phyloP scores from a whole-genome alignment of 163 green algal genomes.

The Trebouxiophyceae sp. region DNA sequence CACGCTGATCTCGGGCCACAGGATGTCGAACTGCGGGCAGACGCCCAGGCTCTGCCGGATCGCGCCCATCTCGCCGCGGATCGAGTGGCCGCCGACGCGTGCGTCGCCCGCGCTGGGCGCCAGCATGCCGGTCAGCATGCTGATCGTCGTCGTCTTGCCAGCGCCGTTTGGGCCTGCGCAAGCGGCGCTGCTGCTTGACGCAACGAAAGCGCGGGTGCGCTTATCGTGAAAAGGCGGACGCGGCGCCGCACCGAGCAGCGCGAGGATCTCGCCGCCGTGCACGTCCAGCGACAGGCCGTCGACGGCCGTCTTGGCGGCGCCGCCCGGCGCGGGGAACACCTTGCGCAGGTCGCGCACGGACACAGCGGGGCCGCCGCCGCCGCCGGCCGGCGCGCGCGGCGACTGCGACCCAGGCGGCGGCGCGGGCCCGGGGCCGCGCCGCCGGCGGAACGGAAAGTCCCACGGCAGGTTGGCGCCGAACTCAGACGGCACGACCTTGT shows the following conservation, averaged over 20 bases:
- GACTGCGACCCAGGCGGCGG: not conserved
- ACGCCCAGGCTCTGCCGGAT: conserved; percentile 69
- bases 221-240: too few species aligned
- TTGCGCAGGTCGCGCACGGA: conserved; percentile 40
- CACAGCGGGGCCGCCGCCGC: conserved; percentile 12
- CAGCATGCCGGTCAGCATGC: conserved; percentile 65
- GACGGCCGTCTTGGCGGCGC: conserved; percentile 49
- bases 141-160: conserved; percentile 85
- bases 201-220: too few species aligned
- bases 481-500: conserved; percentile 54
- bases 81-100: conserved; percentile 46
- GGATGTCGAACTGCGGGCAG: conserved; percentile 83
- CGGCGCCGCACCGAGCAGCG: conserved; percentile 49
- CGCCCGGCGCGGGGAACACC: conserved; percentile 31
- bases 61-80: conserved; percentile 47
- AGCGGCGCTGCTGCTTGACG: not conserved
- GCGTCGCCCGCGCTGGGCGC: conserved; percentile 29
- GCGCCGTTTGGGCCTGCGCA: conserved; percentile 33
- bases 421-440: not conserved
- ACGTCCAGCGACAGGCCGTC: conserved; percentile 60
- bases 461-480: conserved; percentile 39
- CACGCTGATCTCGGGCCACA: conserved; percentile 77
- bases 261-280: conserved; percentile 49
- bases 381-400: not conserved
- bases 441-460: conserved; percentile 29